phyloP scores from a whole-genome alignment of 2,329 filamentous ascomycete species.

The Penicillium frequentans region DNA sequence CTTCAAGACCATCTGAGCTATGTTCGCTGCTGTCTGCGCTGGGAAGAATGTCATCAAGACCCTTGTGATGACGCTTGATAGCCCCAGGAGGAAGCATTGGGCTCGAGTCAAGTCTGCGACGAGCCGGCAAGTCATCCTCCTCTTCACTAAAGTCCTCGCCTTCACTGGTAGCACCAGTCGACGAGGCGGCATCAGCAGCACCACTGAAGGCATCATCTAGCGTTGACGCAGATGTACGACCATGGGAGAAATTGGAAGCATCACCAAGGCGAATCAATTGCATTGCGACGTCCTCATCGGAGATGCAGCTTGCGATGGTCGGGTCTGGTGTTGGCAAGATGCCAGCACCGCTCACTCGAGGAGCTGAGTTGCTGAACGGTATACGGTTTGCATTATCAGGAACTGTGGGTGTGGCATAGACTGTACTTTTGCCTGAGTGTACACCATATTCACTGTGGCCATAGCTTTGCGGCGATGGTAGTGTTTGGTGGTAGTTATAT shows the following conservation, averaged over 20 bases:
- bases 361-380: slow-evolving; percentile 46
- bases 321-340: slow-evolving; percentile 91
- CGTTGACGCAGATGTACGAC: slow-evolving; percentile 88
- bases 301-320: slow-evolving; percentile 96
- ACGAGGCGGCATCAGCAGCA: slow-evolving; percentile 79
- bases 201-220: slow-evolving; percentile 92
- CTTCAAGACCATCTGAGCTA: slow-evolving; percentile 63
- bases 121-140: slow-evolving; percentile 53
- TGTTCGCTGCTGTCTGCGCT: slow-evolving; percentile 59
- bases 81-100: slow-evolving; percentile 46
- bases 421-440: slow-evolving; percentile 33
- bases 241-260: slow-evolving; percentile 89
- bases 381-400: slow-evolving; percentile 63
- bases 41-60: slow-evolving; percentile 54
- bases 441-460: slow-evolving; percentile 50
- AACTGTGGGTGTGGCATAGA: slow-evolving; percentile 62
- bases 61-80: slow-evolving; percentile 49
- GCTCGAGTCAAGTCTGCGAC: slow-evolving; percentile 45
- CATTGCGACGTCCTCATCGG: slow-evolving; percentile 95
- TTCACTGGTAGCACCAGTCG: slow-evolving; percentile 80
- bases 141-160: slow-evolving; percentile 65
- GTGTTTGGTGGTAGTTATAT: slow-evolving; percentile 72
- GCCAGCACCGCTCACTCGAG: slow-evolving; percentile 47
- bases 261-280: slow-evolving; percentile 96
- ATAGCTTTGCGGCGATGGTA: slow-evolving; percentile 84